Percentiles rank a stretch among this genome's conserved stretches.
Conservation (phyloP, 2,329 filamentous ascomycete species). For the Albophoma yamanashiensis region DNA sequence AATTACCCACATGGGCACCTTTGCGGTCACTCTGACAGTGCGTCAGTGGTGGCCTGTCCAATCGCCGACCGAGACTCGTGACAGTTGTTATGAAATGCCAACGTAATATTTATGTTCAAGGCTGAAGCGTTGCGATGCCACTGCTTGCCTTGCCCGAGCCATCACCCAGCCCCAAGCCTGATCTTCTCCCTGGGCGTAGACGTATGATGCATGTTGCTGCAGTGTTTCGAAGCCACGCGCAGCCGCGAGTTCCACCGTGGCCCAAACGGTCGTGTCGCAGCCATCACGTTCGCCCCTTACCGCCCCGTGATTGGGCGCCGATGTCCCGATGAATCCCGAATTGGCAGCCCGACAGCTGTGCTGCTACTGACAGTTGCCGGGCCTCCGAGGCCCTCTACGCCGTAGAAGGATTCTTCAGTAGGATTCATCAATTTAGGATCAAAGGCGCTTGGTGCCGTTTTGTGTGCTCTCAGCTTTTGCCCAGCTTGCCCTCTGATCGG, state of each 20-base stretch:
- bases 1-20: not conserved
- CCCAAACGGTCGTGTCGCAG: constrained; percentile 2
- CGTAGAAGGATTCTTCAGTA: not conserved
- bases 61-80: not conserved
- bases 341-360: not conserved
- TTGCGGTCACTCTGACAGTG: not conserved
- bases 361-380: not conserved
- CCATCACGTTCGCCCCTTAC: constrained; percentile 10
- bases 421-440: not conserved
- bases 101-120: not conserved
- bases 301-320: constrained; percentile 7
- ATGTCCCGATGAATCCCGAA: not conserved
- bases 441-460: not conserved
- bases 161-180: not conserved
- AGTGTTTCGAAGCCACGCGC: not conserved
- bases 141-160: not conserved
- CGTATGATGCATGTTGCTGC: not conserved
- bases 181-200: not conserved
- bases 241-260: not conserved
- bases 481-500: too few species aligned
- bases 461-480: not conserved
- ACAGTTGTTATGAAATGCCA: not conserved
- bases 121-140: not conserved
- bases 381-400: not conserved
- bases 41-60: not conserved